Percentiles rank a stretch among this genome's conserved stretches.
These are phyloP conservation scores for Globisporangium acanthophoron DNA, from an alignment of 352 stramenopile species.

Conservation along the genomic window DNA sequence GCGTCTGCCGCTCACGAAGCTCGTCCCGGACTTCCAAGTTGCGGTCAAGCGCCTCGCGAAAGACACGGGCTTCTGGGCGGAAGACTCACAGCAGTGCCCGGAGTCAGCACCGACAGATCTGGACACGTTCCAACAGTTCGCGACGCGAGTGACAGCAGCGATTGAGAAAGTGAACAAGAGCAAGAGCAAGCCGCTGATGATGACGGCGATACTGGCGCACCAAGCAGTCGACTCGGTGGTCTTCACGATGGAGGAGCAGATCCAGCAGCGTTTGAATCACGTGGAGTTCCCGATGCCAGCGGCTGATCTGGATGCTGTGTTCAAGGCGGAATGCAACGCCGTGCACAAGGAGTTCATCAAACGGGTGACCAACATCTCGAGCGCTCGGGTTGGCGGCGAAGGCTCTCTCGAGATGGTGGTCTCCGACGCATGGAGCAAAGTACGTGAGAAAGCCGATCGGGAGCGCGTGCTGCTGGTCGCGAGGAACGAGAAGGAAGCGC, in stretches of 20 bases:
- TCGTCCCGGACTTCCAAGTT: not conserved
- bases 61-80: not conserved
- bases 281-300: not conserved
- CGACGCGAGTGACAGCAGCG: not conserved
- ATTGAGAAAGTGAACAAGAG: not conserved
- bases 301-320: not conserved
- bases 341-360: not conserved
- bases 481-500: not conserved
- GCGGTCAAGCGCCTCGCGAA: not conserved
- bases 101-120: not conserved
- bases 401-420: not conserved
- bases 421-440: not conserved
- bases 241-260: not conserved
- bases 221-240: not conserved
- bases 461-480: not conserved
- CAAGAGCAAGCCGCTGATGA: slow-evolving; percentile 1
- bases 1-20: not conserved
- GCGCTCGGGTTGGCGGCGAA: not conserved
- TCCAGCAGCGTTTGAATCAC: not conserved
- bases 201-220: not conserved
- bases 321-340: not conserved
- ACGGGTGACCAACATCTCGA: not conserved
- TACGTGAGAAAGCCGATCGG: not conserved
- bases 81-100: not conserved
- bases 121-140: not conserved